Percentiles rank a stretch among this genome's conserved stretches.
Evolutionary conservation across 345 rosid genomes (phyloP).

Genomic region (Jatropha curcas): DNA sequence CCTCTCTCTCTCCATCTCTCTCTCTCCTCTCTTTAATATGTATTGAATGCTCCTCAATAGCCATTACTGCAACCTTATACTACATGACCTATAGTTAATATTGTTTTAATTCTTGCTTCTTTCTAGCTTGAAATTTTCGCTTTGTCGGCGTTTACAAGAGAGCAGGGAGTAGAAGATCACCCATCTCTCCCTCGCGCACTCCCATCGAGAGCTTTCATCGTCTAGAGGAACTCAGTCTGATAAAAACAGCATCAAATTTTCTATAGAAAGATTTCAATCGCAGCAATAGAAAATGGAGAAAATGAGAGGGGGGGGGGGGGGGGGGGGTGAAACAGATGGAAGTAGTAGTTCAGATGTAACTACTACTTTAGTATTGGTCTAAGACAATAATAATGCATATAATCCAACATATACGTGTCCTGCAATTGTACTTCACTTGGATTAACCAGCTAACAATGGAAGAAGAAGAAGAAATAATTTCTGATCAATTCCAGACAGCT

Average conservation of each 20-base stretch:
- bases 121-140: not conserved
- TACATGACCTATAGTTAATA: not conserved
- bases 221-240: not conserved
- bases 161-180: not conserved
- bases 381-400: slow-evolving; percentile 41
- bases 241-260: too few species aligned
- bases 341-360: slow-evolving; percentile 67
- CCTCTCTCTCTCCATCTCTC: not conserved
- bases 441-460: slow-evolving; percentile 30
- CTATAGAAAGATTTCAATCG: not conserved
- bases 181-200: not conserved
- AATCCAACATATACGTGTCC: slow-evolving; percentile 35
- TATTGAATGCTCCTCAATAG: not conserved
- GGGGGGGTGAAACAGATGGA: slow-evolving; percentile 36
- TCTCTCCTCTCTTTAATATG: too few species aligned
- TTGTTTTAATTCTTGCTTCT: not conserved
- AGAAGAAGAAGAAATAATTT: slow-evolving; percentile 36
- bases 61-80: not conserved
- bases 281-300: not conserved
- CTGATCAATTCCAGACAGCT: slow-evolving; percentile 33
- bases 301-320: too few species aligned
- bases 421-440: slow-evolving; percentile 31
- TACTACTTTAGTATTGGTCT: slow-evolving; percentile 59
- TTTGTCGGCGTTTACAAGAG: not conserved
- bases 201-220: not conserved